phyloP scores from a whole-genome alignment of 2,329 filamentous ascomycete species.

The Venturia aucupariae region DNA sequence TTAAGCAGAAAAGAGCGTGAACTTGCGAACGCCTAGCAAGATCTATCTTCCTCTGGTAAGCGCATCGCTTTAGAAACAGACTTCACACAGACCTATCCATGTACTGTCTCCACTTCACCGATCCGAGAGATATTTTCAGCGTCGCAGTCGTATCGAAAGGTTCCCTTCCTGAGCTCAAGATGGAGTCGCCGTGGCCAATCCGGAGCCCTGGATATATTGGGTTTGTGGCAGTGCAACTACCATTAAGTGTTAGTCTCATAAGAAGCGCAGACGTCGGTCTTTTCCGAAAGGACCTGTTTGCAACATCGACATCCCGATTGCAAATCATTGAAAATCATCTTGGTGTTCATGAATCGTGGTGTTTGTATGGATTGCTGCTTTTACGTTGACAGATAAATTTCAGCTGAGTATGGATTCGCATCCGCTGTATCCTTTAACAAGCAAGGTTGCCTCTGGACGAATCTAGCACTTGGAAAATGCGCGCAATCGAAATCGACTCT shows the following conservation, averaged over 20 bases:
- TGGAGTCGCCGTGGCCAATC: neutral
- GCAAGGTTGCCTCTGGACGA: neutral
- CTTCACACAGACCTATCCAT: too few relatives aligned
- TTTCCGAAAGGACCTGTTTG: too few relatives aligned
- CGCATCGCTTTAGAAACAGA: too few relatives aligned
- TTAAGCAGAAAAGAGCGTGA: neutral
- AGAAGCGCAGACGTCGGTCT: neutral
- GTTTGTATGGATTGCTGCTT: neutral
- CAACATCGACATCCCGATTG: neutral
- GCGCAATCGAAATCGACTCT: too few relatives aligned
- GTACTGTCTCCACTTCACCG: neutral
- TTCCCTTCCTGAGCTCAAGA: neutral
- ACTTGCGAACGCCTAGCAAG: too few relatives aligned
- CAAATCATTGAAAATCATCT: neutral
- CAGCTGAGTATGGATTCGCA: neutral
- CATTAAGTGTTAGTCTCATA: too few relatives aligned
- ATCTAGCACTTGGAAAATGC: too few relatives aligned
- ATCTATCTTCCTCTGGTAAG: too few relatives aligned
- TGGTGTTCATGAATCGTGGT: neutral
- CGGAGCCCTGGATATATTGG: neutral
- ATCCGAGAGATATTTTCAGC: neutral
- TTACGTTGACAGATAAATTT: neutral
- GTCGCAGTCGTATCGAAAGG: slow-evolving; percentile 1
- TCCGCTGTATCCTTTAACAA: neutral
- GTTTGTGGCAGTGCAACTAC: neutral